phyloP scores from a whole-genome alignment of 2,329 filamentous ascomycete species.

The Canariomyces notabilis region DNA sequence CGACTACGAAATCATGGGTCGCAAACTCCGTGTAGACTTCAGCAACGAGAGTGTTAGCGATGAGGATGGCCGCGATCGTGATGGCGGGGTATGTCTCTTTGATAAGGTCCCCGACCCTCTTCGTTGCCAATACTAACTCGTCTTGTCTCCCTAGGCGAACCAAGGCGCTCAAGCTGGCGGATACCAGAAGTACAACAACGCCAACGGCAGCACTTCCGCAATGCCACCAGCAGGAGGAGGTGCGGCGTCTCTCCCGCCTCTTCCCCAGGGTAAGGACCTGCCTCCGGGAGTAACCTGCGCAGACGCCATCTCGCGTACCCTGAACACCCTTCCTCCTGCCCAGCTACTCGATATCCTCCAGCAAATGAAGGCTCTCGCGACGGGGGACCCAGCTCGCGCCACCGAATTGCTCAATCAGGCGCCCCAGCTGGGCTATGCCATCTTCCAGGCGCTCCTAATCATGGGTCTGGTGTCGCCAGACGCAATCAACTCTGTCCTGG shows the following conservation, averaged over 20 bases:
- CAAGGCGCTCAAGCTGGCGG: constrained; percentile 5
- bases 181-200: constrained; percentile 14
- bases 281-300: constrained; percentile 77
- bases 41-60: constrained; percentile 81
- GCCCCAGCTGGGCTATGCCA: constrained; percentile 87
- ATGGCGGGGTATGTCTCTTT: constrained; percentile 22
- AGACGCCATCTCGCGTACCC: constrained; percentile 87
- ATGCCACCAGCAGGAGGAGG: constrained; percentile 27
- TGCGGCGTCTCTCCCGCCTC: constrained; percentile 58
- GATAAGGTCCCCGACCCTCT: neutral
- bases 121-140: constrained; percentile 12
- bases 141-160: constrained; percentile 13
- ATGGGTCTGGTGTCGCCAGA: constrained; percentile 88
- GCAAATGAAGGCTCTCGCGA: constrained; percentile 90
- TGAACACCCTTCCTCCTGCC: constrained; percentile 77
- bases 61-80: constrained; percentile 50
- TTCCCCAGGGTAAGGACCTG: constrained; percentile 80
- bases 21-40: constrained; percentile 92
- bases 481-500: constrained; percentile 75
- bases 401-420: constrained; percentile 82
- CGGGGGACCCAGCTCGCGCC: constrained; percentile 73
- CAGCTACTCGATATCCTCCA: constrained; percentile 90
- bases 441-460: constrained; percentile 88
- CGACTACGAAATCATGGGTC: constrained; percentile 90
- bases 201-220: constrained; percentile 23